Percentiles rank a stretch among this genome's conserved stretches.
phyloP scores from a whole-genome alignment of 1,139 yeast genomes.

The Yamadazyma membranifaciens region DNA sequence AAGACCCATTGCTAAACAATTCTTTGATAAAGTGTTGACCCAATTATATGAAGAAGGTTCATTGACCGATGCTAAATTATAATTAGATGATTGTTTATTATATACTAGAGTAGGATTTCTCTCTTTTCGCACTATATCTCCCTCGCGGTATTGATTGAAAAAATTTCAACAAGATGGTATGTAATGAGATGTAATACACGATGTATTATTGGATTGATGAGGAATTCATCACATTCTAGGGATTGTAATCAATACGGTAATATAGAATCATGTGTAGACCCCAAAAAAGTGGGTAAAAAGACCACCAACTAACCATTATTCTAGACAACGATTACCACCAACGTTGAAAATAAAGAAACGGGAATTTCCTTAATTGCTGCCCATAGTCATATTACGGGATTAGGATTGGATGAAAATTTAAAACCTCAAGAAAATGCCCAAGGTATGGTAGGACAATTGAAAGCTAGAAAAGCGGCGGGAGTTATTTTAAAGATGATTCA shows the following conservation, averaged over 20 bases:
- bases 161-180: conserved; percentile 2
- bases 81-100: background rate
- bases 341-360: conserved; percentile 42
- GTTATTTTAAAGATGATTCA: conserved; percentile 89
- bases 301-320: conserved; percentile 11
- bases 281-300: background rate
- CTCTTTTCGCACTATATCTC: too few relatives aligned
- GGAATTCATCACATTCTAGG: background rate
- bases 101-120: too few relatives aligned
- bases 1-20: conserved; percentile 56
- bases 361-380: conserved; percentile 84
- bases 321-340: conserved; percentile 33
- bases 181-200: background rate
- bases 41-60: conserved; percentile 62
- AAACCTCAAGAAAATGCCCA: conserved; percentile 78
- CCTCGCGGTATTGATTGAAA: too few relatives aligned
- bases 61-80: conserved; percentile 16
- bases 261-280: background rate
- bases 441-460: conserved; percentile 97
- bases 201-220: background rate
- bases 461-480: conserved; percentile 96
- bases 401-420: conserved; percentile 88
- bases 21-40: conserved; percentile 47
- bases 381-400: conserved; percentile 93
- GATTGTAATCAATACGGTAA: background rate